Base-by-base conservation (phyloP, 176 grass and related monocot genomes). In the Lolium rigidum region DNA sequence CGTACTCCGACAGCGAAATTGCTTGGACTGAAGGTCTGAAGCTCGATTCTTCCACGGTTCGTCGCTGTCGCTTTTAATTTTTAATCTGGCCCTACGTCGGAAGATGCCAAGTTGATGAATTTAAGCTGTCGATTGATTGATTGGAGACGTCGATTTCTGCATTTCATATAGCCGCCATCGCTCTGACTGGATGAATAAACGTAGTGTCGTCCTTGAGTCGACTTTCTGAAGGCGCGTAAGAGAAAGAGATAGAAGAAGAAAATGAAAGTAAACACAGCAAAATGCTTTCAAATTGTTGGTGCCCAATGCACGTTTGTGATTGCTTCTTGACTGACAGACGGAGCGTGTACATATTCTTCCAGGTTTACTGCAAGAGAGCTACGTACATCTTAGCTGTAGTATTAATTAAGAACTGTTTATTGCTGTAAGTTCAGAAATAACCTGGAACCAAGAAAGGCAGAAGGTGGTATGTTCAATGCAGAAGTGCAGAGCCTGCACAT, bases 121-220 rank as follows among this genome's bases (percentile, higher is more conserved):
- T 31, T 65, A 48, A 35, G 31, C 31, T 76, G 59, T 22, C 31
- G 10, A 59, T 58, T 77, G 24, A 18, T 43, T 49, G 31, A 65
- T n/a, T 52, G 22, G 44, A 54, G 49, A 66, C 9, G 69, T 49
- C 49, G 49, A 28, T 49, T 80, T 70, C 9, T n/a, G 37, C 21
- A n/a, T 69, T 69, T 89, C 68, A 79, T 44, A 68, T 71, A 67
- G 67, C 52, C 47, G 37, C 43, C 68, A 48, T 75, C 58, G 76
- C 1, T 24, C 20, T 48, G 38, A 69, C 60, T 24, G 66, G 58
- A 58, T 35, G 17, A 25, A 8, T 11, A 16, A 18, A 35, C 17
- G 8, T 14, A 6, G 44, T 69, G 20, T 56, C 13, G 28, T 57
- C 16, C n/a, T 2, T 66, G 63, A 16, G 35, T 65, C 13, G 28